Conservation (phyloP, 2,329 filamentous ascomycete genomes). For the Ascochyta koolunga region DNA sequence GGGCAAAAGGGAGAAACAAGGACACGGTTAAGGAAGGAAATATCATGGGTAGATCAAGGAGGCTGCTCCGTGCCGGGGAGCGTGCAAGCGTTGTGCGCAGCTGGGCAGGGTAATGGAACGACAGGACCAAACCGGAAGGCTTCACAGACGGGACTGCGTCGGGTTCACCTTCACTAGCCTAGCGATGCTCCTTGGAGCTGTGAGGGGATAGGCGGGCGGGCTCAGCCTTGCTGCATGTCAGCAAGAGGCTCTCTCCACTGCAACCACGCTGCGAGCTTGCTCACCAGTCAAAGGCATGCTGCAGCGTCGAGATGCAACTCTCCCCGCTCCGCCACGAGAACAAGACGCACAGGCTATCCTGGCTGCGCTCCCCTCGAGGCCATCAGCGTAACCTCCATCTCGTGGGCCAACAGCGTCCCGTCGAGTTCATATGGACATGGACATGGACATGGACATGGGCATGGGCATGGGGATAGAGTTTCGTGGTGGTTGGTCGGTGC, state of each 20-base stretch:
- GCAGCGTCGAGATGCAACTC: conserved; percentile 38
- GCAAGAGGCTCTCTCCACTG: conserved; percentile 26
- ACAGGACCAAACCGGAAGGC: conserved; percentile 17
- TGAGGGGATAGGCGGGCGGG: conserved; percentile 31
- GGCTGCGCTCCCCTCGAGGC: conserved; percentile 2
- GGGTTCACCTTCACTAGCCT: conserved; percentile 23
- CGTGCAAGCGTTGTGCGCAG: conserved; percentile 15
- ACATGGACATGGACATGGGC: too few species aligned
- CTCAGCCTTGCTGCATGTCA: conserved; percentile 38
- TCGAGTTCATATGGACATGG: too few species aligned
- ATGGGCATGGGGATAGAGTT: too few species aligned
- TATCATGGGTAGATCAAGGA: conserved; percentile 19
- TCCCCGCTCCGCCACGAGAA: conserved; percentile 24
- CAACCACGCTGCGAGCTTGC: conserved; percentile 18
- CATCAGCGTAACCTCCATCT: conserved; percentile 9
- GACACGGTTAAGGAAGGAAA: not conserved
- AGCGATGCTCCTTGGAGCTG: conserved; percentile 11
- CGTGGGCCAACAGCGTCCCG: conserved; percentile 2
- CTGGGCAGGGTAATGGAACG: conserved; percentile 29
- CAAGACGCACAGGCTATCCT: not conserved
- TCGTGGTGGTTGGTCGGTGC: conserved; percentile 5
- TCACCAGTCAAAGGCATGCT: conserved; percentile 11
- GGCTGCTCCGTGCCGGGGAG: conserved; percentile 30
- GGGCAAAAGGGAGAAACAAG: conserved; percentile 12
- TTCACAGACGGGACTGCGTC: conserved; percentile 21